A percentile compares a stretch with the other conserved stretches of the same genome.
These are phyloP conservation scores for Primulina eburnea DNA, from an alignment of 257 asterid genomes.

Conservation along the genomic window DNA sequence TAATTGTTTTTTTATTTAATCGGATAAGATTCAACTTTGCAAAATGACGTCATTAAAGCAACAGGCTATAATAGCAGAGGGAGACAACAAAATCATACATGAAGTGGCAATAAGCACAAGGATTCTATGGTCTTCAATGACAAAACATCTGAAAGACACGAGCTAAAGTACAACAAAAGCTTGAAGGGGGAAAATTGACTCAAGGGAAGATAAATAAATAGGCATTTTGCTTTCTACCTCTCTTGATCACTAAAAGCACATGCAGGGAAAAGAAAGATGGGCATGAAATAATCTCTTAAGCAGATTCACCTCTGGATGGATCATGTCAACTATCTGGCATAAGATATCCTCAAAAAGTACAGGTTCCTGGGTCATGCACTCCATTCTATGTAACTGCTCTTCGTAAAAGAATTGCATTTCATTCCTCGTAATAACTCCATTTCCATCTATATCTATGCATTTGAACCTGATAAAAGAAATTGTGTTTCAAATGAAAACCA, in stretches of 20 bases:
- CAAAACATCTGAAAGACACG: conserved; percentile 1
- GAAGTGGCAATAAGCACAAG: neutral
- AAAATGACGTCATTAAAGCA: conserved; percentile 14
- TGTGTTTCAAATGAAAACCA: neutral
- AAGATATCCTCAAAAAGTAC: conserved; percentile 97
- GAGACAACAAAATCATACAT: conserved; percentile 4
- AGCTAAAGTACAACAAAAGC: conserved; percentile 21
- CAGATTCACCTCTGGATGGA: conserved; percentile 76
- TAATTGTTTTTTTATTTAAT: neutral
- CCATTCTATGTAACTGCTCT: conserved; percentile 99
- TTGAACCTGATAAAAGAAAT: conserved; percentile 69
- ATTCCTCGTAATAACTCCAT: conserved; percentile 88
- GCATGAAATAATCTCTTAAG: conserved; percentile 4
- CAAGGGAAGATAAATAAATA: neutral
- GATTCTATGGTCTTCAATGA: neutral
- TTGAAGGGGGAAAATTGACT: conserved; percentile 5
- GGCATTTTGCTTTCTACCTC: neutral
- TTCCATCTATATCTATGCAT: conserved; percentile 98
- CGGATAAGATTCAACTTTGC: conserved; percentile 10
- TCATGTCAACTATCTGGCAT: conserved; percentile 98
- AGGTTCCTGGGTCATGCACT: conserved; percentile 99
- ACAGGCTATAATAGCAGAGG: conserved; percentile 12
- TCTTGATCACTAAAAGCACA: conserved; percentile 15
- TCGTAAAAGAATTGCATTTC: conserved; percentile 98
- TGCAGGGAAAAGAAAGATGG: neutral